Conservation (phyloP, 1,284 basidiomycete species). For the Ceratobasidium sp. region DNA sequence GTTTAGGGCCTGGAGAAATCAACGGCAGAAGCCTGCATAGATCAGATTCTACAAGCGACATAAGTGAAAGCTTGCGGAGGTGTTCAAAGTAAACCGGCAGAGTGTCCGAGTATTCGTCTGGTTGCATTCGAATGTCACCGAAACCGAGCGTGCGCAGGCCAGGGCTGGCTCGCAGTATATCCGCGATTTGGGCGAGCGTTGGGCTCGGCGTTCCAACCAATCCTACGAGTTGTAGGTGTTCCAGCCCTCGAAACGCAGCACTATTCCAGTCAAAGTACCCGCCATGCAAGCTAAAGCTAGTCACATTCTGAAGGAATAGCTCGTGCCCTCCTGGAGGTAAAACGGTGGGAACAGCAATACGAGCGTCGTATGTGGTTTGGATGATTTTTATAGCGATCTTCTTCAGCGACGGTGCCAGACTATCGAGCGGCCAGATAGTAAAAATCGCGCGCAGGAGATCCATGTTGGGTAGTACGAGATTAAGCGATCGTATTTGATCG, state of each 20-base stretch:
- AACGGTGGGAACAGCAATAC: background rate
- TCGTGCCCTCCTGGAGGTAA: background rate
- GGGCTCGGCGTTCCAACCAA: background rate
- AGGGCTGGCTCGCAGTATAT: background rate
- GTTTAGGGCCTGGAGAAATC: background rate
- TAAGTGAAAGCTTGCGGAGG: conserved; percentile 7
- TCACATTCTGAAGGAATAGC: background rate
- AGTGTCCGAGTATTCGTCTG: background rate
- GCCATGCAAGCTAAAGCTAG: conserved; percentile 10
- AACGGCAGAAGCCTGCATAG: background rate
- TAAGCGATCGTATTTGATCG: conserved; percentile 2
- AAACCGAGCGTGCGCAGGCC: background rate
- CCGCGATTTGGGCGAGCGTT: background rate
- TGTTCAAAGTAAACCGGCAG: background rate
- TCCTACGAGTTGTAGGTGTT: conserved; percentile 1
- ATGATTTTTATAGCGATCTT: background rate
- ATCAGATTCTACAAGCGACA: background rate
- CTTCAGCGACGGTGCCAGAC: background rate
- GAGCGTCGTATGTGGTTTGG: background rate
- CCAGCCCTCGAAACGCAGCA: conserved; percentile 1
- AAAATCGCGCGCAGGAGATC: background rate
- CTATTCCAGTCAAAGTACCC: conserved; percentile 14
- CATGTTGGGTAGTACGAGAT: background rate
- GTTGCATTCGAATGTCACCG: background rate
- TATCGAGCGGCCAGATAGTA: conserved; percentile 1